Evolutionary conservation across 257 asterid genomes (phyloP), one percentile per base, ranked within the genome.

Genomic region (Solanum microdontum): DNA sequence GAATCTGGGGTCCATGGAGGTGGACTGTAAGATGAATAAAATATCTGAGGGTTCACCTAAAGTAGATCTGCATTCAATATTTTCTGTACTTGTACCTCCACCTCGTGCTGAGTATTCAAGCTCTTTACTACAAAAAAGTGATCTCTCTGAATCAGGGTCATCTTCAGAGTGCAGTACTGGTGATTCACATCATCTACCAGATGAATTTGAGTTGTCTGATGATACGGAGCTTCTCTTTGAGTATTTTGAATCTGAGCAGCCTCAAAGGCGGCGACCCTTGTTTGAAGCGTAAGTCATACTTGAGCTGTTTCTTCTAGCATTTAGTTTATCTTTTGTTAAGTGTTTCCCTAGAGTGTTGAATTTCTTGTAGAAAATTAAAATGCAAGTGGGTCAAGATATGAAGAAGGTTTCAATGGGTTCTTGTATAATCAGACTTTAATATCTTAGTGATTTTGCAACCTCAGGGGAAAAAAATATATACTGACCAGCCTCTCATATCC

Each of bases 221-320:
- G 88, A 84, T 74, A 6, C 79, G 75, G 89, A 89, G 40, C 87
- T 89, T 83, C 88, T 89, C 83, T 87, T 89, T 55, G 91, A 89
- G 62, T 89, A 76, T 87, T 87, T 89, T 33, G 91, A 89, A 84
- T 75, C 86, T 68, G 91, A 89, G 33, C 89, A 84, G 75, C 91
- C 91, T 87, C 91, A 89, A 24, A 84, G 75, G 86, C 85, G 91
- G 74, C 86, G 88, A 24, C 91, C 91, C 12, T 66, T 89, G 40
- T 89, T 87, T 40, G 91, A 89, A 84, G 84, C 45, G 91, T 89
- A 87, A 11, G 91, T 84, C 58, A 68, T 45, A 30, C 85, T 48
- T 82, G 30, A n/a, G 40, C 39, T 82, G 39, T 80, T 80, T 80
- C 66, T 80, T 15, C 17, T 80, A 43, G 37, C 66, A 30, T 48